phyloP scores from a whole-genome alignment of 1,284 basidiomycete genomes.

The Volvariella surrecta region DNA sequence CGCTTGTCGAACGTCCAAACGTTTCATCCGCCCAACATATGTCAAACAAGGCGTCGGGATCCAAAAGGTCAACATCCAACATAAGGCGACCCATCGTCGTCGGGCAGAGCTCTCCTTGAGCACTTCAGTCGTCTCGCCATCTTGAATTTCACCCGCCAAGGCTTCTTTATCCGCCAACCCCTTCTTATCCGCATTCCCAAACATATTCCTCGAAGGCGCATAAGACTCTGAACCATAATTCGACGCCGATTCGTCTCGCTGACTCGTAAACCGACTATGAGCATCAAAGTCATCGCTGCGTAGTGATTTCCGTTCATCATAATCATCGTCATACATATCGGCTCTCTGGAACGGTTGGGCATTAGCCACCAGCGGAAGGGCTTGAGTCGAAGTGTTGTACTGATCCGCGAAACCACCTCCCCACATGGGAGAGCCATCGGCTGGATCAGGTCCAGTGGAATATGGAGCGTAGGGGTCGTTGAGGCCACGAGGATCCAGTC shows the following conservation, averaged over 20 bases:
- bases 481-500: slow-evolving; percentile 58
- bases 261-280: slow-evolving; percentile 64
- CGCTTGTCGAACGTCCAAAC: slow-evolving; percentile 88
- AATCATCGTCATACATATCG: slow-evolving; percentile 66
- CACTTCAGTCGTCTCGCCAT: slow-evolving; percentile 83
- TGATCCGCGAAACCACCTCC: slow-evolving; percentile 40
- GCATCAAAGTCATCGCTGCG: slow-evolving; percentile 73
- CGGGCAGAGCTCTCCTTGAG: slow-evolving; percentile 76
- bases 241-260: slow-evolving; percentile 70
- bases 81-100: slow-evolving; percentile 82
- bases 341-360: slow-evolving; percentile 71
- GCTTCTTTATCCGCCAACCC: slow-evolving; percentile 64
- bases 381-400: slow-evolving; percentile 48
- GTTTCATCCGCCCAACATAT: slow-evolving; percentile 85
- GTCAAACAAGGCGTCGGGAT: slow-evolving; percentile 68
- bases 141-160: slow-evolving; percentile 70
- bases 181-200: slow-evolving; percentile 71
- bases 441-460: slow-evolving; percentile 33
- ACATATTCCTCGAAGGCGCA: slow-evolving; percentile 93
- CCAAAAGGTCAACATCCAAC: slow-evolving; percentile 92
- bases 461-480: slow-evolving; percentile 79
- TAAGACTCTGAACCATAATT: slow-evolving; percentile 86
- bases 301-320: slow-evolving; percentile 71
- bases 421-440: slow-evolving; percentile 33
- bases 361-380: slow-evolving; percentile 69